Evolutionary conservation across 148 eudicot genomes (phyloP).

Genomic region (Fallopia convolvulus): DNA sequence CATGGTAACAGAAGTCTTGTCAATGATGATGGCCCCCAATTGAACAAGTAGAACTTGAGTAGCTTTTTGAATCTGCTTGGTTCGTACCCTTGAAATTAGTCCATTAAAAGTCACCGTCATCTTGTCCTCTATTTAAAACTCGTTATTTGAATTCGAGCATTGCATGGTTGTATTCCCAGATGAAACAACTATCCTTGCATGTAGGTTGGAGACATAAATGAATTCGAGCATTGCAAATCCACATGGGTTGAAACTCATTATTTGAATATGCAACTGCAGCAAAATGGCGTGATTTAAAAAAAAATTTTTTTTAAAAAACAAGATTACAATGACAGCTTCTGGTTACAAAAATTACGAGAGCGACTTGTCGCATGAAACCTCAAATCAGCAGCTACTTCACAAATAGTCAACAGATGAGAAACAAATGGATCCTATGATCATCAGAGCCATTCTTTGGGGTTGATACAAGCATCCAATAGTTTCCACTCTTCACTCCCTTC

Average conservation of each 20-base stretch:
- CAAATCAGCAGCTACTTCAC: background rate
- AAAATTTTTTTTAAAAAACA: background rate
- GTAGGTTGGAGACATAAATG: too few species aligned
- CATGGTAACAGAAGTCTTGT: too few species aligned
- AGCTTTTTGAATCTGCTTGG: too few species aligned
- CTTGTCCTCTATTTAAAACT: too few species aligned
- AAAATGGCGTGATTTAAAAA: background rate
- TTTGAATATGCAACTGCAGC: background rate
- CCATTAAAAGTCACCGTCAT: too few species aligned
- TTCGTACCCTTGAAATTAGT: too few species aligned
- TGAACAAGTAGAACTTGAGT: too few species aligned
- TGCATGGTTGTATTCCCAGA: too few species aligned
- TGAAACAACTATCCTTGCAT: too few species aligned
- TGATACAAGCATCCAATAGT: conserved; percentile 90
- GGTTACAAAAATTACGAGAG: background rate
- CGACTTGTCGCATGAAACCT: background rate
- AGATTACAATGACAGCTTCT: background rate
- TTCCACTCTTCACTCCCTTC: conserved; percentile 97
- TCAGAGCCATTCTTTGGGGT: conserved; percentile 88
- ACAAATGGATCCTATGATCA: background rate
- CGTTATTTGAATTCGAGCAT: too few species aligned
- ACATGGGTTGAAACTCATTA: background rate
- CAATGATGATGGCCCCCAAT: too few species aligned
- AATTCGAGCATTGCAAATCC: background rate
- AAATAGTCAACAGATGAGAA: background rate